phyloP scores from a whole-genome alignment of 345 rosid species.

The Brassica cretica region DNA sequence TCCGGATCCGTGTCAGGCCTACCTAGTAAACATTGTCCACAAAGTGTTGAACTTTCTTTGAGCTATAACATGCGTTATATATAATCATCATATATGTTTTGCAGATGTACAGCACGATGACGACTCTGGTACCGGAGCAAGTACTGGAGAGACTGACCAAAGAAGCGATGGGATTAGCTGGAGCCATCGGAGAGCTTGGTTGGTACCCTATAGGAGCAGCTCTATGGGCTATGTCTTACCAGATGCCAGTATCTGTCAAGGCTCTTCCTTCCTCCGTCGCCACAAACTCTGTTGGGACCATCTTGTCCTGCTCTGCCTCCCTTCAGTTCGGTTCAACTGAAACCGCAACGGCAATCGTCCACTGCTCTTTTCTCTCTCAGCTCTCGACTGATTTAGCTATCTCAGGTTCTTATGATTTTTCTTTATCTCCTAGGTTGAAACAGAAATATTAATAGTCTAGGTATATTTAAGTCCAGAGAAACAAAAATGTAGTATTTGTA shows the following conservation, averaged over 20 bases:
- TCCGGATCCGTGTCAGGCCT: too few species aligned
- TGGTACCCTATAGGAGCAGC: slow-evolving; percentile 70
- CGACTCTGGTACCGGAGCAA: slow-evolving; percentile 38
- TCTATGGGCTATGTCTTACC: slow-evolving; percentile 59
- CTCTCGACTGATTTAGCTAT: slow-evolving; percentile 52
- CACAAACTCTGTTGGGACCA: slow-evolving; percentile 55
- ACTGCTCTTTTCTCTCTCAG: slow-evolving; percentile 63
- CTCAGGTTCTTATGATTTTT: slow-evolving; percentile 27
- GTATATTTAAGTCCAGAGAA: background rate
- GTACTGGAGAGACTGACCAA: slow-evolving; percentile 37
- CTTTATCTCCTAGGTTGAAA: background rate
- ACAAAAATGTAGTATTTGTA: background rate
- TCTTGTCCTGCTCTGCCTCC: slow-evolving; percentile 62
- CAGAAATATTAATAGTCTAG: background rate
- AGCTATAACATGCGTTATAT: background rate
- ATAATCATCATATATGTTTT: background rate
- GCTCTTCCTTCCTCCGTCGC: slow-evolving; percentile 51
- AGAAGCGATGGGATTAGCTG: slow-evolving; percentile 54
- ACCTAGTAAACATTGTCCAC: background rate
- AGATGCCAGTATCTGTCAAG: slow-evolving; percentile 50
- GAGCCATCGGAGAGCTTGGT: slow-evolving; percentile 67
- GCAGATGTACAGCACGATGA: slow-evolving; percentile 49
- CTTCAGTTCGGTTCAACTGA: slow-evolving; percentile 45
- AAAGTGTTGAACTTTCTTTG: background rate
- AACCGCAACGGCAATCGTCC: slow-evolving; percentile 42